A percentile compares a stretch with the other conserved stretches of the same genome.
These are phyloP conservation scores for Fraxinus xanthoxyloides DNA, from an alignment of 305 asterid species.

Conservation along the genomic window DNA sequence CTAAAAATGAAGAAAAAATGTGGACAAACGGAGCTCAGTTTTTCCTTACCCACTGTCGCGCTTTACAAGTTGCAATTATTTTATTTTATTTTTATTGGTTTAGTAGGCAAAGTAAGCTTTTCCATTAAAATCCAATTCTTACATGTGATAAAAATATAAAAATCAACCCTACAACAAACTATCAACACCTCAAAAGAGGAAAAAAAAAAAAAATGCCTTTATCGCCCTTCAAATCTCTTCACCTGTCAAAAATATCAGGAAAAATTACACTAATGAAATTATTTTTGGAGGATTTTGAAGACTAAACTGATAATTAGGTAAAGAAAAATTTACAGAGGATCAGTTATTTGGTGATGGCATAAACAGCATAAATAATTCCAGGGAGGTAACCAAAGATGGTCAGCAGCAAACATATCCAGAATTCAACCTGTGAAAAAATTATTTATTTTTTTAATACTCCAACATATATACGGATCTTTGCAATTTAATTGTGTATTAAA, in stretches of 20 bases:
- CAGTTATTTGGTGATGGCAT: conserved; percentile 47
- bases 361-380: conserved; percentile 57
- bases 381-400: conserved; percentile 59
- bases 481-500: no score
- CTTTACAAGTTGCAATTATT: no score
- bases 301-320: neutral
- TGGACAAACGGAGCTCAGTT: no score
- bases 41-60: no score
- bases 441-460: no score
- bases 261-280: neutral
- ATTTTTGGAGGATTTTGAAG: neutral
- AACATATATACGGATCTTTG: no score
- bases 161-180: neutral
- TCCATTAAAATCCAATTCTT: neutral
- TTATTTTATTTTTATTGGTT: no score
- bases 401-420: conserved; percentile 57
- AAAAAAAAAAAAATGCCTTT: neutral
- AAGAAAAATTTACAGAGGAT: neutral
- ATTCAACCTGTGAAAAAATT: conserved; percentile 39
- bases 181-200: no score
- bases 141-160: no score
- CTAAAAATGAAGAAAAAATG: no score
- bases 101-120: no score
- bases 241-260: neutral
- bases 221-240: neutral